Conservation (phyloP, 768 basidiomycete species). For the Leccinum incarnatum region DNA sequence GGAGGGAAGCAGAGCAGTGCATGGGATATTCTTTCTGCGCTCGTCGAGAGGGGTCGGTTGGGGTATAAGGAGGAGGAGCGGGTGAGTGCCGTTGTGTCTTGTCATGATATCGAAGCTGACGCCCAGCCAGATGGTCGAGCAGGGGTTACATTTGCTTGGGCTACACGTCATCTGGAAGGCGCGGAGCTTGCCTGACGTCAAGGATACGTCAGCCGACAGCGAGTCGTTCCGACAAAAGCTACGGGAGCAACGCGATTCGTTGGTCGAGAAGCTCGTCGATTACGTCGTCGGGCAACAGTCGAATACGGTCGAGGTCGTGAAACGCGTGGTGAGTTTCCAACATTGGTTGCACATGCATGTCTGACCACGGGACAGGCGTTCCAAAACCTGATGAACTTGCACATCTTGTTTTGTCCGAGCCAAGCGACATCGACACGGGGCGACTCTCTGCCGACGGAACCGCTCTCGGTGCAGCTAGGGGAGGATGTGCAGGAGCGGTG, state of each 20-base stretch:
- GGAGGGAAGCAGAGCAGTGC: slow-evolving; percentile 86
- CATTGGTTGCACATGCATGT: not conserved
- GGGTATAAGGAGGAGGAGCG: slow-evolving; percentile 89
- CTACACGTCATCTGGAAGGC: slow-evolving; percentile 86
- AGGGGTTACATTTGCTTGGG: slow-evolving; percentile 75
- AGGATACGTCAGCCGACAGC: slow-evolving; percentile 58
- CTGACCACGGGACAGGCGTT: slow-evolving; percentile 61
- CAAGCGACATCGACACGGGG: slow-evolving; percentile 45
- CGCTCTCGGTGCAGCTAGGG: slow-evolving; percentile 62
- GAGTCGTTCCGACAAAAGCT: slow-evolving; percentile 52
- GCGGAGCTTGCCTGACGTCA: slow-evolving; percentile 48
- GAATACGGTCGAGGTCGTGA: slow-evolving; percentile 80
- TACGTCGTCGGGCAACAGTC: slow-evolving; percentile 84
- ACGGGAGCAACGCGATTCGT: slow-evolving; percentile 61
- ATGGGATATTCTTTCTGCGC: slow-evolving; percentile 83
- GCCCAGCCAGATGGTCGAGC: slow-evolving; percentile 76
- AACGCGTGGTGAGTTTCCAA: slow-evolving; percentile 64
- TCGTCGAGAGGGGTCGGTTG: slow-evolving; percentile 80
- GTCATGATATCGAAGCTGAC: not conserved
- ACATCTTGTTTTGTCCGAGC: slow-evolving; percentile 71
- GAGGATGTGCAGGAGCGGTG: slow-evolving; percentile 89
- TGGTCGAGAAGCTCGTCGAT: slow-evolving; percentile 77
- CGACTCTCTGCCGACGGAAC: slow-evolving; percentile 43
- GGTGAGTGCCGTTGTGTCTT: slow-evolving; percentile 44
- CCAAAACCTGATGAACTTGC: slow-evolving; percentile 73